phyloP scores from a whole-genome alignment of 306 rosid genomes.

The Lathyrus aphaca region DNA sequence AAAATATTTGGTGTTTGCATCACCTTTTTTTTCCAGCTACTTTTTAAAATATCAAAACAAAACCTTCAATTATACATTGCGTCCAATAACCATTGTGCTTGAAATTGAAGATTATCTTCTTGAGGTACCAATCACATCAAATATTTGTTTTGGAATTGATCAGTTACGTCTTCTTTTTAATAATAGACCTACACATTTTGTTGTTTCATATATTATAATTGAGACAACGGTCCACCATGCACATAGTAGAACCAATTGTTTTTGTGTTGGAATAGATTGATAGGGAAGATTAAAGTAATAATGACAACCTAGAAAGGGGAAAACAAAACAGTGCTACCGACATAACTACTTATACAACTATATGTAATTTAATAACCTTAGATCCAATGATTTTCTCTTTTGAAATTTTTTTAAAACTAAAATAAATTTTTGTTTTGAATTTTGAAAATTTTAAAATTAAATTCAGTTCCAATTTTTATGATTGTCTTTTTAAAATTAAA shows the following conservation, averaged over 20 bases:
- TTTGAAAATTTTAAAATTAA: too few species aligned
- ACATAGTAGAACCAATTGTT: conserved; percentile 1
- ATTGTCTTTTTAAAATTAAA: too few species aligned
- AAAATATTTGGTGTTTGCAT: too few species aligned
- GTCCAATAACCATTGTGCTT: conserved; percentile 26
- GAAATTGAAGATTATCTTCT: conserved; percentile 63
- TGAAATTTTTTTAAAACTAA: too few species aligned
- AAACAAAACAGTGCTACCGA: not conserved
- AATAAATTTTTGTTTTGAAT: too few species aligned
- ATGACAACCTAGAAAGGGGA: not conserved
- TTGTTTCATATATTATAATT: conserved; percentile 28
- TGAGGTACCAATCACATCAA: conserved; percentile 42
- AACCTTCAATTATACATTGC: not conserved
- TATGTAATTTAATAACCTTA: not conserved
- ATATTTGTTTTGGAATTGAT: not conserved
- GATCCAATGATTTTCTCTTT: too few species aligned
- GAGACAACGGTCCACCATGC: conserved; percentile 8
- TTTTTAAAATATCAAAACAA: too few species aligned
- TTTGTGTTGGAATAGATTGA: conserved; percentile 3
- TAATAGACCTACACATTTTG: conserved; percentile 35
- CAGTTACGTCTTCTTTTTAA: not conserved
- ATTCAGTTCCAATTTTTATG: too few species aligned
- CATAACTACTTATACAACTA: not conserved
- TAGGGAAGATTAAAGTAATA: not conserved
- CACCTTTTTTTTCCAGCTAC: too few species aligned